These are phyloP conservation scores for Tetrahymena elliotti DNA, from an alignment of 73 alveolate species.

Conservation along the genomic window DNA sequence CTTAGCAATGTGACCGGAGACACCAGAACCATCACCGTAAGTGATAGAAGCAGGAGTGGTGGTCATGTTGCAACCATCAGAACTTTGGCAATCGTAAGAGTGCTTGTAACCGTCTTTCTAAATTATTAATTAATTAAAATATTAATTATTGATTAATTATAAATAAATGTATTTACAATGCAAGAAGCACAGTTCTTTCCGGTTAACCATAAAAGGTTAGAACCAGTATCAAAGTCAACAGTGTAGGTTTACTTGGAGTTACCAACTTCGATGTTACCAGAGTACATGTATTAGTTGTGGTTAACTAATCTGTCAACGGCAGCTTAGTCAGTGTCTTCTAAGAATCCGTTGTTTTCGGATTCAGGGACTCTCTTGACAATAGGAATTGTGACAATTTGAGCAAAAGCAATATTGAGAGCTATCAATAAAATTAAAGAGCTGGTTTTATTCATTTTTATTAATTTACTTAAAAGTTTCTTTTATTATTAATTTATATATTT, in stretches of 20 bases:
- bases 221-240: not conserved
- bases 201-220: not conserved
- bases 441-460: not conserved
- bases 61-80: not conserved
- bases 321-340: not conserved
- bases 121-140: not conserved
- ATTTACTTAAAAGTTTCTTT: not conserved
- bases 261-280: not conserved
- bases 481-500: too few relatives aligned
- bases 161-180: not conserved
- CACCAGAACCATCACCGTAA: not conserved
- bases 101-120: not conserved
- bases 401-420: not conserved
- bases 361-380: not conserved
- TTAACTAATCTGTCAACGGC: not conserved
- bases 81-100: not conserved
- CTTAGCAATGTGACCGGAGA: not conserved
- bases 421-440: not conserved
- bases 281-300: not conserved
- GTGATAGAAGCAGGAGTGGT: not conserved
- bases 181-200: not conserved
- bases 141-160: not conserved
- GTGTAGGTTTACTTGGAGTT: not conserved
- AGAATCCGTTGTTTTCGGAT: not conserved
- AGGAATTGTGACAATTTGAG: not conserved